Base-by-base conservation (phyloP, 2,329 filamentous ascomycete species). In the Ciborinia camelliae region DNA sequence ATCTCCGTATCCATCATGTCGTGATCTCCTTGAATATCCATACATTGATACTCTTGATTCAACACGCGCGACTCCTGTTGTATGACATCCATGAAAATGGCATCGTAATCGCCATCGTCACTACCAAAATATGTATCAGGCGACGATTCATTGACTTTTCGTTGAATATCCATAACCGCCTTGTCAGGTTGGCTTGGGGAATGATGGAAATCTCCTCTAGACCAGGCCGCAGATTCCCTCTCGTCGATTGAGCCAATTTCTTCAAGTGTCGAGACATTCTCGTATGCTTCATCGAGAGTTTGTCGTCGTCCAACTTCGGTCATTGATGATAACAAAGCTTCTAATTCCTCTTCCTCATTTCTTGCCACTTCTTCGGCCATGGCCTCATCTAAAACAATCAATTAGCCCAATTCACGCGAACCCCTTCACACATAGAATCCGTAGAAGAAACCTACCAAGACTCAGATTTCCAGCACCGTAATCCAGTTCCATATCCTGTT, bases 21-120 rank as follows among this genome's bases (percentile, higher is more conserved):
- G 5, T 59, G 35, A 35, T 59, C 53, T n/a, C 32, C 57, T 59
- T 53, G 58, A 28, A 61, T 39, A 37, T 51, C 30, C 30, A 52
- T 50, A 23, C 10, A n/a, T 12, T 58, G 52, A 7, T 32, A 9
- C 7, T 23, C n/a, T 39, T 39, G 35, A 52, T 48, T 68, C 52
- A 68, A 66, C 28, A 61, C 66, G 18, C 76, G 62, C 7, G 50
- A 72, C 55, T 81, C 78, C 66, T 81, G 76, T n/a, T 82, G 79
- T 59, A 86, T 75, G 45, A 90, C 74, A 69, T 91, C 86, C 79
- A 85, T 84, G 73, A 97, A 88, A 12, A 88, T 75, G 54, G 81
- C 77, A 68, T 88, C 86, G 70, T 87, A 88, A 51, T 87, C 85
- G 18, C 82, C 82, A 53, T 87, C 84, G 61, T 87, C 85, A 60